Evolutionary conservation across 306 rosid species (phyloP), one percentile per base, ranked within the genome.

Genomic region (Abrus precatorius): DNA sequence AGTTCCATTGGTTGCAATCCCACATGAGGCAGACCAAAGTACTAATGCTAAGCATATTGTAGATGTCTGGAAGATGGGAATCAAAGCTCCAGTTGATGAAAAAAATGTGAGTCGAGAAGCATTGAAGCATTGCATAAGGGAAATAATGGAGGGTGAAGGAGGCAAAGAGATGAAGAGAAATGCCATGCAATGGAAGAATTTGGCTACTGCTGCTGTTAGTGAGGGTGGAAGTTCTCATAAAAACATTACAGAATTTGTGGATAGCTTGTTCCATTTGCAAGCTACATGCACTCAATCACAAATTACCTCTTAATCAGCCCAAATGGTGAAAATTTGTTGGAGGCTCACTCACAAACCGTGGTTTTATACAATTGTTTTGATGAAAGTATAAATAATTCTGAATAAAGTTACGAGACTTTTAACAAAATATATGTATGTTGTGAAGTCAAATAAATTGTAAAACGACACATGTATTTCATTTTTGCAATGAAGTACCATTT

Each of bases 91-190:
- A 1, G 49, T 29, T 68, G 55, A 33, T 49, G 75, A 34, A 53
- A 50, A 70, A 7, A 10, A 33, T 53, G 41, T 7, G n/a, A 70
- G 61, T 6, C 6, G 47, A 32, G 14, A 50, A 49, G 62, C 28
- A 11, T 49, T 70, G 61, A 50, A 49, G 75, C 47, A 33, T 50
- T 70, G 75, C 32, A n/a, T 50, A 13, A 50, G 43, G 59, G 74
- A 69, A 47, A 36, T 69, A 13, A 10, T 69, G 59, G 74, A 69
- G 33, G 13, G 48, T 13, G 75, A 70, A 14, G 7, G 47, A 34
- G 75, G 62, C 45, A 70, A 70, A 33, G 44, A 69, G 62, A 70
- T 49, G 60, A 70, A 70, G 62, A 70, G 61, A 13, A 70, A 70
- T 50, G 75, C 32, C 45, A 70, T 50, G 32, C 30, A 49, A 1